These are phyloP conservation scores for Austropuccinia psidii DNA, from an alignment of 1,284 basidiomycete genomes.

Conservation along the genomic window DNA sequence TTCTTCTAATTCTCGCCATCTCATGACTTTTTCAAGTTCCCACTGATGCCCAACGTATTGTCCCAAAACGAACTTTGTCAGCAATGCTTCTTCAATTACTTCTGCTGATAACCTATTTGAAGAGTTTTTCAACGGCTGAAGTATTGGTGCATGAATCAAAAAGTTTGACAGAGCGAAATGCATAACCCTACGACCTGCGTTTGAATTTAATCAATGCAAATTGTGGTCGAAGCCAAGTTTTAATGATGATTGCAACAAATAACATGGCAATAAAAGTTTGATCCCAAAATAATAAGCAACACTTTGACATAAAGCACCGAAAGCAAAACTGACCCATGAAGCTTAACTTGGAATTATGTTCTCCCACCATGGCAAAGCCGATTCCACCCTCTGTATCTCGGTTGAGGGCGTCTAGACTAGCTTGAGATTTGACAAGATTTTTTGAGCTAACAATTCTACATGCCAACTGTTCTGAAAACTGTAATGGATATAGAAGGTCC, in stretches of 20 bases:
- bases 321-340: slow-evolving; percentile 17
- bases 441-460: slow-evolving; percentile 32
- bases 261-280: not conserved
- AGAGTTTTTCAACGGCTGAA: not conserved
- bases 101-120: not conserved
- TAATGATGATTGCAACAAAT: not conserved
- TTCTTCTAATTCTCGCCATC: slow-evolving; percentile 26
- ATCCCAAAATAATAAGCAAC: not conserved
- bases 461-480: slow-evolving; percentile 17
- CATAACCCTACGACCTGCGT: slow-evolving; percentile 24
- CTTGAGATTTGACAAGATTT: slow-evolving; percentile 28
- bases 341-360: slow-evolving; percentile 33
- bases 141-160: slow-evolving; percentile 2
- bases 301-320: not conserved
- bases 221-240: not conserved
- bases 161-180: slow-evolving; percentile 31
- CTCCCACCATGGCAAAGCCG: slow-evolving; percentile 23
- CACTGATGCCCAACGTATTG: slow-evolving; percentile 36
- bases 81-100: slow-evolving; percentile 5
- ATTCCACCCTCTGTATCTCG: not conserved
- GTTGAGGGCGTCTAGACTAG: not conserved
- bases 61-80: slow-evolving; percentile 29
- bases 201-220: not conserved
- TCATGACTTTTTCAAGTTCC: slow-evolving; percentile 36
- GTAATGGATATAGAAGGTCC: slow-evolving; percentile 29